Conservation (phyloP, 331 rosid genomes). For the Dryas integrifolia region DNA sequence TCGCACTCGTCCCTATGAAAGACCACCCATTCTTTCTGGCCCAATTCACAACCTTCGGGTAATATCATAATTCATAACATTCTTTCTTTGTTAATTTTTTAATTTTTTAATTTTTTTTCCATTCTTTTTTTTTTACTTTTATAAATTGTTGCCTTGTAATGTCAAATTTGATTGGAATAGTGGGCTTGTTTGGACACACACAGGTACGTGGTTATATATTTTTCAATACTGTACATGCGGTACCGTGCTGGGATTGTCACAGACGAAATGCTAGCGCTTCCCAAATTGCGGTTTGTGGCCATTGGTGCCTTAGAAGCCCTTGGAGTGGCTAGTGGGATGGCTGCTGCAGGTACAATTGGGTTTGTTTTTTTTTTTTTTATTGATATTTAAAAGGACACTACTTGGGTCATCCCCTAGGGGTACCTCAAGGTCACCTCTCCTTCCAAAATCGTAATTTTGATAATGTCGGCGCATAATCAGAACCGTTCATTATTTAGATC, state of each 20-base stretch:
- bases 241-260: conserved; percentile 73
- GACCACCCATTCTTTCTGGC: conserved; percentile 80
- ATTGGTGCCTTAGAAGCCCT: conserved; percentile 81
- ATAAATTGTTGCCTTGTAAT: conserved; percentile 6
- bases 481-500: too few relatives aligned
- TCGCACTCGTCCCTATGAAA: conserved; percentile 80
- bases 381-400: not conserved
- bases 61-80: not conserved
- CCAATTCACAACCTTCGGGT: conserved; percentile 80
- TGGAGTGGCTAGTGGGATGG: conserved; percentile 78
- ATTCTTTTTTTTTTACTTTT: conserved; percentile 1
- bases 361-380: not conserved
- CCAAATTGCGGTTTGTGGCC: conserved; percentile 59
- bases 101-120: not conserved
- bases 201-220: conserved; percentile 74
- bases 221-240: conserved; percentile 51
- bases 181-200: conserved; percentile 15
- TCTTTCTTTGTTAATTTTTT: not conserved
- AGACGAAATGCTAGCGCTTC: conserved; percentile 70
- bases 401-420: too few relatives aligned
- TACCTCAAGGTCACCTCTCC: too few relatives aligned
- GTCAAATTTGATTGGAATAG: not conserved
- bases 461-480: too few relatives aligned
- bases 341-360: conserved; percentile 64
- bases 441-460: too few relatives aligned